Base-by-base conservation (phyloP, 2,329 filamentous ascomycete species). In the Didymella pinodella region DNA sequence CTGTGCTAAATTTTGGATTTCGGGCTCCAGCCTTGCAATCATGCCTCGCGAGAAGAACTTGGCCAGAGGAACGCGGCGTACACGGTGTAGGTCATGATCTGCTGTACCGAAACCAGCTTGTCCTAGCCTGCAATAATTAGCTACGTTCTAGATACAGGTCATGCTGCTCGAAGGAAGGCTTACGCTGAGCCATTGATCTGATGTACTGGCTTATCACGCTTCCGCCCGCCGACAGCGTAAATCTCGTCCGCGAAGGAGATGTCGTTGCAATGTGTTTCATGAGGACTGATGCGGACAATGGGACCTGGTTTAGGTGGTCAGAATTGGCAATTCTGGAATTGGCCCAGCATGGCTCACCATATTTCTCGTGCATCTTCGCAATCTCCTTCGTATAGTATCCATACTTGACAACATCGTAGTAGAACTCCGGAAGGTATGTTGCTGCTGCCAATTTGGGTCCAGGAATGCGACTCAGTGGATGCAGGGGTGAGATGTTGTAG, bases 41-140 rank as follows among this genome's bases (percentile, higher is more conserved):
- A 68, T 70, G 11, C 63, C 49, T n/a, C 63, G 65, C 0, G 74
- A 76, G 61, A 79, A 78, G 67, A 77, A 78, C 7, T 72, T 73
- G 44, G 70, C 71, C 2, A 78, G 40, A 0, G 76, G 71, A 2
- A 61, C 56, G 34, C 75, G 67, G 14, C 77, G 67, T 10, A 68
- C 5, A 5, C 71, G 70, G 59, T 79, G 77, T 4, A 76, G 57
- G 5, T 73, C 70, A 56, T 77, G 65, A 20, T 68, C 63, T 12
- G 63, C 61, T 10, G 67, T 67, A 20, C 64, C 65, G 32, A 72
- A 70, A 3, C 68, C 66, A 55, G 68, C 52, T 53, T 65, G 36
- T 18, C 65, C 65, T 16, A 70, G 55, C 28, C 67, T 70, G 32
- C 6, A 47, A 25, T n/a, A n/a, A 20, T 32, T 4, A 41, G 25